Evolutionary conservation across 2,329 filamentous ascomycete genomes (phyloP), one percentile per base, ranked within the genome.

Genomic region (Sporothrix phasma): DNA sequence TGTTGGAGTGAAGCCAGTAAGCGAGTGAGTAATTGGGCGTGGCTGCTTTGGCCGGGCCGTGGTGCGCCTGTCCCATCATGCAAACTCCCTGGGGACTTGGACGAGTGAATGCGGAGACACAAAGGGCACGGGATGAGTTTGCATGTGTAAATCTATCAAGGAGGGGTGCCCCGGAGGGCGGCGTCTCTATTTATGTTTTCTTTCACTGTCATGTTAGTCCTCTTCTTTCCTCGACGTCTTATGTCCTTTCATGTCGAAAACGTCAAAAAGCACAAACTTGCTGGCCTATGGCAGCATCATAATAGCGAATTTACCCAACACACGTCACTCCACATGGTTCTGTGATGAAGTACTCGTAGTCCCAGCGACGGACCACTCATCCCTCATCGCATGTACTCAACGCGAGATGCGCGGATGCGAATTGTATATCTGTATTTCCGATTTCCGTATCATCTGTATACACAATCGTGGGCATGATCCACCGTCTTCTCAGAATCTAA

Each of bases 371-470:
- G n/a, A 5, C 4, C 1, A 17, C 24, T 1, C 13, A n/a, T 1
- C 17, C 41, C 17, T 17, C 5, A 19, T 7, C 19, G 5, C 7
- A 10, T 19, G n/a, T 24, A 24, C n/a, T 1, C 4, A 24, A 54
- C 1, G 29, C 34, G 22, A 5, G 4, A 24, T 15, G n/a, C n/a
- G 3, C 31, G n/a, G 7, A 59, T 59, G 56, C 56, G 45, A 17
- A 19, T 10, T 59, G 39, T 59, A 59, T 31, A 19, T 29, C 15
- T 29, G 37, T 58, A 45, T 31, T 59, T 59, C 41, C 39, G 54
- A 58, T 41, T 26, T 43, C 54, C 39, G 56, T 22, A 54, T 34
- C 46, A 31, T 49, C 60, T 53, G 60, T 64, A 51, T 65, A 62
- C 47, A 65, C 41, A 61, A 46, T 39, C n/a, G 34, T 53, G 56